A percentile compares a stretch with the other conserved stretches of the same genome.
Conservation (phyloP, 2,329 filamentous ascomycete genomes). For the Achaetomium macrosporum region DNA sequence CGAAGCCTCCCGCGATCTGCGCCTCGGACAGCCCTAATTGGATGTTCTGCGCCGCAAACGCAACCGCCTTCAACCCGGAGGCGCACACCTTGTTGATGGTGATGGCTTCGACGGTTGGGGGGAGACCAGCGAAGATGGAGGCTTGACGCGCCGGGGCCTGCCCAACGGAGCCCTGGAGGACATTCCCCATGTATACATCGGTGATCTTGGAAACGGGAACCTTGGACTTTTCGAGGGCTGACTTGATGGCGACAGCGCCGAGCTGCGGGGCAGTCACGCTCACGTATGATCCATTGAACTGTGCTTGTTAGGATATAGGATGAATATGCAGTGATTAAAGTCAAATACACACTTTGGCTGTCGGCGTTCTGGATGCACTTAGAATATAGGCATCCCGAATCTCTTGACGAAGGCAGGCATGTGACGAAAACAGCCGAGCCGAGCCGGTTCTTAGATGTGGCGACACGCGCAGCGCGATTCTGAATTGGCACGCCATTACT, state of each 20-base stretch:
- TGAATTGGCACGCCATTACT: constrained; percentile 20
- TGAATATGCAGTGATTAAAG: neutral
- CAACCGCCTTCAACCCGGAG: constrained; percentile 88
- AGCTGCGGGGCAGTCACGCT: constrained; percentile 81
- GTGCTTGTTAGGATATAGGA: constrained; percentile 13
- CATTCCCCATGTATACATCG: constrained; percentile 97
- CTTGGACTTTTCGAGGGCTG: constrained; percentile 78
- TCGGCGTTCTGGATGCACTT: constrained; percentile 83
- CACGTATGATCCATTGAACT: constrained; percentile 93
- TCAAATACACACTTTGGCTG: constrained; percentile 60
- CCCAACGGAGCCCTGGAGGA: constrained; percentile 75
- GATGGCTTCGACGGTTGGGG: constrained; percentile 73
- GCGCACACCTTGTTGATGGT: constrained; percentile 99
- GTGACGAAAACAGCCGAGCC: constrained; percentile 25
- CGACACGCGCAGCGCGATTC: constrained; percentile 18
- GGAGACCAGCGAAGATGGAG: constrained; percentile 77
- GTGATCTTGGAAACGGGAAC: constrained; percentile 76
- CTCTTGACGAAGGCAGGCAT: constrained; percentile 44
- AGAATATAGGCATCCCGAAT: constrained; percentile 91
- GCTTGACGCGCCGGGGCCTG: constrained; percentile 93
- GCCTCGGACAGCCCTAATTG: constrained; percentile 85
- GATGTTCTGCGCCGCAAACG: constrained; percentile 87
- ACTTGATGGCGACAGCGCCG: constrained; percentile 85
- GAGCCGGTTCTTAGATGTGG: constrained; percentile 16
- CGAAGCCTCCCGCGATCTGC: constrained; percentile 92